Percentiles rank a stretch among this genome's conserved stretches.
These are phyloP conservation scores for Paramarasmius palmivorus DNA, from an alignment of 1,284 basidiomycete genomes.

Conservation along the genomic window DNA sequence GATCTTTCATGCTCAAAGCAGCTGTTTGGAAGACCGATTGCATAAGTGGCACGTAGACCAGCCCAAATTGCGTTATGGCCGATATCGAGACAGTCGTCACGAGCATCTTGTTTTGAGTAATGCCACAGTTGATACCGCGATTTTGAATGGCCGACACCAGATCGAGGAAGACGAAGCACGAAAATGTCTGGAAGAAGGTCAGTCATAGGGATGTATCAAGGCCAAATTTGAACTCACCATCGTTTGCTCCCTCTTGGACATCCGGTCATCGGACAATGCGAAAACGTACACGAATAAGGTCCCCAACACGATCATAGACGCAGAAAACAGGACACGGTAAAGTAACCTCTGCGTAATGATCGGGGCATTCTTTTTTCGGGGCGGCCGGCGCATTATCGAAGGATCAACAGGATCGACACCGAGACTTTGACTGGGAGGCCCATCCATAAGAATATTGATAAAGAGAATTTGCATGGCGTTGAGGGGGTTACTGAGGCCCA, in stretches of 20 bases:
- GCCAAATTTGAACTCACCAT: conserved; percentile 62
- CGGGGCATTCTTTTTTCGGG: conserved; percentile 85
- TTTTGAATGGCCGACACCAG: conserved; percentile 94
- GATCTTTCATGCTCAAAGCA: conserved; percentile 68
- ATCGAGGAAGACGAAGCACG: conserved; percentile 96
- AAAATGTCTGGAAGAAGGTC: conserved; percentile 74
- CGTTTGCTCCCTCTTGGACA: conserved; percentile 87
- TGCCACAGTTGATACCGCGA: conserved; percentile 80
- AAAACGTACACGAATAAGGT: conserved; percentile 88
- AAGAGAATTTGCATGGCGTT: conserved; percentile 99
- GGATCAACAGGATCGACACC: conserved; percentile 96
- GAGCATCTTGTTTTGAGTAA: conserved; percentile 88
- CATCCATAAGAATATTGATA: conserved; percentile 99
- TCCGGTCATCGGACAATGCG: conserved; percentile 79
- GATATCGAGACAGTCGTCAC: conserved; percentile 85
- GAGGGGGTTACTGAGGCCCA: conserved; percentile 88
- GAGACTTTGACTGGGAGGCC: conserved; percentile 94
- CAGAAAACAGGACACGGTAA: conserved; percentile 85
- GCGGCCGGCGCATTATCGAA: conserved; percentile 87
- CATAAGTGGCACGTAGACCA: conserved; percentile 91
- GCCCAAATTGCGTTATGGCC: conserved; percentile 77
- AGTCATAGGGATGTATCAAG: conserved; percentile 6
- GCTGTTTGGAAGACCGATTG: conserved; percentile 95
- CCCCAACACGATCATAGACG: conserved; percentile 86
- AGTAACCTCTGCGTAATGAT: conserved; percentile 80